phyloP scores from a whole-genome alignment of 2,329 filamentous ascomycete species.

The Phyllosticta capitalensis region DNA sequence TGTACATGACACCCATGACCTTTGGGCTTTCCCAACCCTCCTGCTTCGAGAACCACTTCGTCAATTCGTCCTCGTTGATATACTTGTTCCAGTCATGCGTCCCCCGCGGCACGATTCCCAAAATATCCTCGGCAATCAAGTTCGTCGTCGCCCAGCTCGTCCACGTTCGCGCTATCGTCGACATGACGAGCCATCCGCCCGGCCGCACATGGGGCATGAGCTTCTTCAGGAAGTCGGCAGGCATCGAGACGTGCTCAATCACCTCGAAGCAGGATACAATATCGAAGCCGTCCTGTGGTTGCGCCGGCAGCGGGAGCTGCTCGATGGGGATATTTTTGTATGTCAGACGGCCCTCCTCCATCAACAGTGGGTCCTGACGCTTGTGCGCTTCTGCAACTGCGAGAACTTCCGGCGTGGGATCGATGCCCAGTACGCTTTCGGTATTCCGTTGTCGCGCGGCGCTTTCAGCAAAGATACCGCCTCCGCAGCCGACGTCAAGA shows the following conservation, averaged over 20 bases:
- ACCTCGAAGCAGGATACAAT: slow-evolving; percentile 88
- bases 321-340: slow-evolving; percentile 77
- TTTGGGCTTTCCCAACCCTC: slow-evolving; percentile 34
- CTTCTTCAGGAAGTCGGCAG: slow-evolving; percentile 61
- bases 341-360: slow-evolving; percentile 45
- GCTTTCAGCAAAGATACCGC: slow-evolving; percentile 90
- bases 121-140: slow-evolving; percentile 76
- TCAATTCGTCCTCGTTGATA: slow-evolving; percentile 74
- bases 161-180: slow-evolving; percentile 85
- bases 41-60: slow-evolving; percentile 35
- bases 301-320: slow-evolving; percentile 39
- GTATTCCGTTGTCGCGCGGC: slow-evolving; percentile 61
- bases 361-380: slow-evolving; percentile 60
- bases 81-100: slow-evolving; percentile 98
- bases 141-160: slow-evolving; percentile 89
- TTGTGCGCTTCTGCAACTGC: slow-evolving; percentile 68
- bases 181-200: slow-evolving; percentile 86
- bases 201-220: slow-evolving; percentile 71
- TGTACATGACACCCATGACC: slow-evolving; percentile 76
- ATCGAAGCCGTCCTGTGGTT: slow-evolving; percentile 50
- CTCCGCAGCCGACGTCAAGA: slow-evolving; percentile 90
- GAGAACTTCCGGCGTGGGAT: slow-evolving; percentile 66
- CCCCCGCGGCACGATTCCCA: slow-evolving; percentile 79
- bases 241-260: slow-evolving; percentile 78
- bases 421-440: slow-evolving; percentile 60